Evolutionary conservation across 2,329 filamentous ascomycete species (phyloP), one percentile per base, ranked within the genome.

Genomic region (Amylocarpus encephaloides): DNA sequence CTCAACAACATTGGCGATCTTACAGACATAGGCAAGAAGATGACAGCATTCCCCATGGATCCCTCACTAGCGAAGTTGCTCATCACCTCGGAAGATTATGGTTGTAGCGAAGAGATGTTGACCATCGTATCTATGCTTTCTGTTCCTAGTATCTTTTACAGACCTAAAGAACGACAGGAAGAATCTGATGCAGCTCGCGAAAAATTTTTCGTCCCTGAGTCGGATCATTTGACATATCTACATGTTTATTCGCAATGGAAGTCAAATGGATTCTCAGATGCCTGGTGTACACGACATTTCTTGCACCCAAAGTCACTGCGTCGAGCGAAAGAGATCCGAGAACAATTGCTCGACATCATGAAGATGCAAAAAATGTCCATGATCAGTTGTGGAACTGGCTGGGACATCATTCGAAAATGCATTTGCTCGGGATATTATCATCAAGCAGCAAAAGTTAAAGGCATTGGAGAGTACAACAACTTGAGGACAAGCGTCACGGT

Each of bases 21-120:
- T 22, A 98, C 93, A 0, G 75, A 81, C 0, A 79, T 98, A 1
- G 93, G 93, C 29, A 82, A 80, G 40, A 91, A 87, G 60, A 98
- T 98, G 93, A 96, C 93, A 22, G 86, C 88, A 1, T 98, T 97
- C 63, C 93, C 93, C 0, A 98, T 98, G 92, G 93, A 98, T 58
- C 93, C 93, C 0, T 91, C 91, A 0, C 75, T 98, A 9, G 90
- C 92, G 6, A 98, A 98, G 69, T 81, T 98, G 11, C 79, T 98
- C 49, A 95, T 98, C 65, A 95, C 87, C 41, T 85, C 90, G 0
- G 86, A 87, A 48, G 84, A 91, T 56, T 96, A 96, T 66, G 86
- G 82, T 41, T 98, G 93, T 70, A 93, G 86, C 67, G 92, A 97
- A 70, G 93, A 98, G 69, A 96, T 98, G 86, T 80, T 96, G 18